Evolutionary conservation across 2,329 filamentous ascomycete species (phyloP), one percentile per base, ranked within the genome.

Genomic region (Ceratocystis harringtonii): DNA sequence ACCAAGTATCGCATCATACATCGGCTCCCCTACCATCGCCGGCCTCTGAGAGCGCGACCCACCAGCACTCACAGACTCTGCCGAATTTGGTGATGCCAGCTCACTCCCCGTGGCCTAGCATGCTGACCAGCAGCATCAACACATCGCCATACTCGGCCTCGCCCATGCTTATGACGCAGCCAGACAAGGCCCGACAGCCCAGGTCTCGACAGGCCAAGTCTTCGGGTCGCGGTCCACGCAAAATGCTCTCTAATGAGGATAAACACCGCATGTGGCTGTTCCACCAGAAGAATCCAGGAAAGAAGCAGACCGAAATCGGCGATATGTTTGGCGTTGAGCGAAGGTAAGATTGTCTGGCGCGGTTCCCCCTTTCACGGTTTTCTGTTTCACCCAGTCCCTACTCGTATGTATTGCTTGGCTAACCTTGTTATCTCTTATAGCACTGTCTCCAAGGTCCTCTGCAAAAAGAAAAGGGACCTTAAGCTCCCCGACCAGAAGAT

Each of bases 391-490:
- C 48, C 10, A 8, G 4, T 4, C 19, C n/a, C 19, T 17, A 8
- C 19, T 15, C 19, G 8, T 12, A 3, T 25, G 19, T 3, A 52
- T 52, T 25, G 1, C 45, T 50, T 50, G 61, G 43, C 58, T 66
- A 63, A 63, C 36, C 28, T 12, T 4, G 66, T 65, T 8, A 15
- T 10, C 22, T 57, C 10, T 28, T 30, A 19, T 74, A 99, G 94
- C 78, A 99, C 94, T 61, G 94, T 99, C n/a, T 99, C 94, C 65
- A 99, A 99, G 74, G 94, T 97, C 65, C 76, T 99, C 69, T 86
- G 92, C 64, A 87, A 96, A 72, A 95, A 92, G 77, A 94, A 99
- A 69, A 94, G 95, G 74, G 97, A 95, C 75, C 81, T 97, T 17
- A 88, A 36, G 3, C 32, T 36, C 8, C 32, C 87, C 72, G 84